Evolutionary conservation across 768 basidiomycete genomes (phyloP).

Genomic region (Mycena belliarum): DNA sequence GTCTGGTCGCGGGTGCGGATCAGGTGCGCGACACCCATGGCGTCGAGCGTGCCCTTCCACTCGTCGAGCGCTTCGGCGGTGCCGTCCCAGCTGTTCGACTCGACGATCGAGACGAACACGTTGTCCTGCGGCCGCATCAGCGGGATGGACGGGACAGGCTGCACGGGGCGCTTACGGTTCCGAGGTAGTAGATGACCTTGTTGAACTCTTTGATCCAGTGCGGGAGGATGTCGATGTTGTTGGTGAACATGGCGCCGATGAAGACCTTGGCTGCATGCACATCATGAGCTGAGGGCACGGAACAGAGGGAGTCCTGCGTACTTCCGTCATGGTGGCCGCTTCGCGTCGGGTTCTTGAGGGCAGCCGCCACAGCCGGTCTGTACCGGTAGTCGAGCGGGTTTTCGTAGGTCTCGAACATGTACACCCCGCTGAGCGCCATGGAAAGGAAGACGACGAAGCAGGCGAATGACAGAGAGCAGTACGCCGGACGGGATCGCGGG

Average conservation of each 20-base stretch:
- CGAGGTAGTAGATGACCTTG: conserved; percentile 38
- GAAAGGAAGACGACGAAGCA: conserved; percentile 4
- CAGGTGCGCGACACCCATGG: conserved; percentile 27
- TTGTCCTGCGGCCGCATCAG: conserved; percentile 27
- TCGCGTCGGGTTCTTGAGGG: conserved; percentile 20
- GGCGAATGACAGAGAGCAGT: too few relatives aligned
- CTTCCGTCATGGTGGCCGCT: conserved; percentile 26
- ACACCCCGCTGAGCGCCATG: conserved; percentile 12
- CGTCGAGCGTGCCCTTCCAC: conserved; percentile 27
- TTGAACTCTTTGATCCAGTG: conserved; percentile 40
- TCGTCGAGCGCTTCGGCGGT: conserved; percentile 33
- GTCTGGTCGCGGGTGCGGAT: conserved; percentile 31
- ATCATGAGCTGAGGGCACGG: not conserved
- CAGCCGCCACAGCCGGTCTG: conserved; percentile 22
- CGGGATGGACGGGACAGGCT: not conserved
- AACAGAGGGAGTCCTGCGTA: not conserved
- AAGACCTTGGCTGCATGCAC: conserved; percentile 32
- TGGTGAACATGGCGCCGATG: conserved; percentile 41
- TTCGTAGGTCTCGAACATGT: conserved; percentile 25
- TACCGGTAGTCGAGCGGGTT: conserved; percentile 28
- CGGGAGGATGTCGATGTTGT: conserved; percentile 38
- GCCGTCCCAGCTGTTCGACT: conserved; percentile 36
- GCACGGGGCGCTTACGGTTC: conserved; percentile 19
- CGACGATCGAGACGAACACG: conserved; percentile 29
- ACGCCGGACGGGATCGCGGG: not conserved